Conservation (phyloP, 1,284 basidiomycete genomes). For the Ganoderma sp. region DNA sequence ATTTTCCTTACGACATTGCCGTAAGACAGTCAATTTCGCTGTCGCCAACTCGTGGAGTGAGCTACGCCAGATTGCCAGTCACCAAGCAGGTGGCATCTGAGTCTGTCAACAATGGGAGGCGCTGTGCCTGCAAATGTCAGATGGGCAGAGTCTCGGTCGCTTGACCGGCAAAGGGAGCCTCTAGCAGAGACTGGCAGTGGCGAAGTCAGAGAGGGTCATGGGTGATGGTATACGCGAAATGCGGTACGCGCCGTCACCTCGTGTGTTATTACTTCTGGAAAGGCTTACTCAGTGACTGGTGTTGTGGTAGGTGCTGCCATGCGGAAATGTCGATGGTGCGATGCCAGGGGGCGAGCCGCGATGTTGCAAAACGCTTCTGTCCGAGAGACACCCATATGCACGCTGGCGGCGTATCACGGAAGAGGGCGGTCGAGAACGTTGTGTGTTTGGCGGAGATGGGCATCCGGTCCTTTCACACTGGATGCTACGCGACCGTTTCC, state of each 20-base stretch:
- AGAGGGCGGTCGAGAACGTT: not conserved
- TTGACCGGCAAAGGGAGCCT: not conserved
- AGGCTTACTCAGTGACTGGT: not conserved
- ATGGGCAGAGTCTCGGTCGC: not conserved
- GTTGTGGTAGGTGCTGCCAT: not conserved
- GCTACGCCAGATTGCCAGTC: not conserved
- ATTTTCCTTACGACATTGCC: conserved; percentile 3
- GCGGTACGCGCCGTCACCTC: not conserved
- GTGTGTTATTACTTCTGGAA: not conserved
- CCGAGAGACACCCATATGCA: conserved; percentile 5
- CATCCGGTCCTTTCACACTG: not conserved
- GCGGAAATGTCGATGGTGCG: not conserved
- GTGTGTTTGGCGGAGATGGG: not conserved
- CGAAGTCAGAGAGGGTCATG: not conserved
- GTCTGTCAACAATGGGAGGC: not conserved
- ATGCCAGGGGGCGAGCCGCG: not conserved
- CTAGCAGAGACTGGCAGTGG: no score
- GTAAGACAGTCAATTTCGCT: not conserved
- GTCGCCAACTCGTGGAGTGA: not conserved
- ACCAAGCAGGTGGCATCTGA: not conserved
- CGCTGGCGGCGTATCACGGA: not conserved
- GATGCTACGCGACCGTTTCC: not conserved
- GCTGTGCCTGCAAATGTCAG: not conserved
- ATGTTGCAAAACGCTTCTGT: not conserved
- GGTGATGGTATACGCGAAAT: not conserved